Base-by-base conservation (phyloP, 371 early-diverging fungal species). In the Phascolomyces articulosus region DNA sequence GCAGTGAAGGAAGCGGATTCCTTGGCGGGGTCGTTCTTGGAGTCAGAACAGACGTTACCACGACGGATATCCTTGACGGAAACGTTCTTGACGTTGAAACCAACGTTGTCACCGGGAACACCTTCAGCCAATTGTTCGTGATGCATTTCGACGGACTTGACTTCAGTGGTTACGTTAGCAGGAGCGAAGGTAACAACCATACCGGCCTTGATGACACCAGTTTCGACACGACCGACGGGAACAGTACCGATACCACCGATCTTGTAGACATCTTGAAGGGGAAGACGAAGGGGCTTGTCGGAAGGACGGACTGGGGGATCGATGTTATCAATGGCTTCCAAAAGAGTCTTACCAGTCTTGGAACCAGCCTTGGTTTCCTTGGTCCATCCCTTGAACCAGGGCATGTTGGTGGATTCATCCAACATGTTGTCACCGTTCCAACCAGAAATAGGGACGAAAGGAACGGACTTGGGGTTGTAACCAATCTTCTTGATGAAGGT, bases 111-210 rank as follows among this genome's bases (percentile, higher is more conserved):
- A 74, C 98, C 98, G 80, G 98, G 95, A 55, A 90, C 78, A 89
- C 96, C 98, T 87, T 96, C 90, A 69, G 76, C 75, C 72, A 96
- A 88, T 70, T 87, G 84, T 85, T 96, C 95, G 94, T 96, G 95
- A 85, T 96, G 98, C 98, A 96, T 97, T 88, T 96, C 96, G 69
- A 97, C 95, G 85, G 96, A 96, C 90, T 94, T 95, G 85, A 96
- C 98, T 87, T 96, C 95, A 88, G 95, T 93, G 82, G 93, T 84
- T 72, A 95, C 89, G 73, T 79, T 79, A 72, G 89, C 79, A 65
- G 97, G 96, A 69, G 95, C 94, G 80, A 95, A 95, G 81, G 87
- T 89, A 69, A 95, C 95, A 68, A 92, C 90, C 95, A 94, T 95
- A 95, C 93, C 93, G 57, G 82, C 83, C 86, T 94, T 92, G 87